Conservation (phyloP, 805 yeast genomes). For the Myxozyma udenii region DNA sequence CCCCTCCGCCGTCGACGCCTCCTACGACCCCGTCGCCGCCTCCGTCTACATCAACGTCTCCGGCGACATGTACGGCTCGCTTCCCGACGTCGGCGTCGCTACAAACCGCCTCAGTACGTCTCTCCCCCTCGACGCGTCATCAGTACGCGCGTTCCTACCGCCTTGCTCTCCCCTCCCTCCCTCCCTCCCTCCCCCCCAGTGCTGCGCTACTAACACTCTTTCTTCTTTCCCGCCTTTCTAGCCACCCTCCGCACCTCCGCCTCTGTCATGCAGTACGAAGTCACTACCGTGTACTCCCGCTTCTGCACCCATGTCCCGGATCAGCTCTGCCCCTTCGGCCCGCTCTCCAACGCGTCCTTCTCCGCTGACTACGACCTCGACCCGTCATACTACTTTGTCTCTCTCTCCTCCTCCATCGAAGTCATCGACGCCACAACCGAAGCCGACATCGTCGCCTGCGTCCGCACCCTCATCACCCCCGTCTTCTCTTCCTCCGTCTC, state of each 20-base stretch:
- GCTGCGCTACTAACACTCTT: not conserved
- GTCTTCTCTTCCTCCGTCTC: constrained; percentile 42
- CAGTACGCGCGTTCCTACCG: not conserved
- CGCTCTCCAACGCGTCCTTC: constrained; percentile 22
- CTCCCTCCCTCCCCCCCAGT: not conserved
- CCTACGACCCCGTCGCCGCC: constrained; percentile 12
- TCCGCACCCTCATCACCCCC: constrained; percentile 50
- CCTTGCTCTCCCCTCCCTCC: not conserved
- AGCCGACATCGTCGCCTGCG: constrained; percentile 46
- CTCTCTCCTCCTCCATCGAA: constrained; percentile 31
- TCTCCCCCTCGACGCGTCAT: too few relatives aligned
- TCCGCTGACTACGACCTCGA: constrained; percentile 1
- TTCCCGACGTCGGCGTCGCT: constrained; percentile 18
- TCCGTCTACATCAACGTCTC: constrained; percentile 11
- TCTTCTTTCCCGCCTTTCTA: too few relatives aligned
- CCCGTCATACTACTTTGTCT: constrained; percentile 23
- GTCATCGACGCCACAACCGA: constrained; percentile 33
- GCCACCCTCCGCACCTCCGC: constrained; percentile 34
- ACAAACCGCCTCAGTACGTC: constrained; percentile 27
- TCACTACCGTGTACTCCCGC: constrained; percentile 29
- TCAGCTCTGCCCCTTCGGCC: constrained; percentile 35
- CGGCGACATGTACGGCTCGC: constrained; percentile 24
- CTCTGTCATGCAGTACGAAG: constrained; percentile 29
- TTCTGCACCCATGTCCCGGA: constrained; percentile 32
- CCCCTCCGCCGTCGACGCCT: constrained; percentile 20